Evolutionary conservation across 2,329 filamentous ascomycete species (phyloP), one percentile per base, ranked within the genome.

Genomic region (Chaetomium globosum): DNA sequence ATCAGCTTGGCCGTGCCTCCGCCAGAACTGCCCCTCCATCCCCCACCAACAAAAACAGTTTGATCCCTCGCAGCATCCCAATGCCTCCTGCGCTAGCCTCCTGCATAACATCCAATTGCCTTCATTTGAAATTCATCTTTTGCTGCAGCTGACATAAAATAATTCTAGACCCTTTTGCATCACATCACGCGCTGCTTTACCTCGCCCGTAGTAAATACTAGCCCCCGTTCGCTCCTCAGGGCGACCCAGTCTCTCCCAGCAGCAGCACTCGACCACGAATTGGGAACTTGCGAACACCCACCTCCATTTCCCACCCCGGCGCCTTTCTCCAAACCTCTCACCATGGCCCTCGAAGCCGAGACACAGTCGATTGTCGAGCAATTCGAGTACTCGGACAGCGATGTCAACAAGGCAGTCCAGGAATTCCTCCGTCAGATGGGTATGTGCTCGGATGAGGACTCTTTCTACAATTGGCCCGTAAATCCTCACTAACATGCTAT

Each of bases 361-460:
- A 92, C 93, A 66, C 88, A 88, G 83, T 87, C 86, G 74, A 87
- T 97, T 74, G 90, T 91, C 73, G 86, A 86, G 72, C 87, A 95
- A 77, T 98, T 98, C 79, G 91, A 96, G 62, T 94, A 93, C 79
- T 83, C 87, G 67, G 84, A 92, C 72, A 86, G 88, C 61, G 85
- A 93, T 78, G 85, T 97, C 74, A 92, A 92, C 77, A 86, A 84
- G 73, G 91, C 88, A 70, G 93, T 97, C 67, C 82, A 87, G 69
- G 93, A 97, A 77, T 99, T 97, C 75, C 85, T 97, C 70, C 82
- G 83, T 67, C 88, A 98, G 80, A 93, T 97, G 89, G 82, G 90
- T 84, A 78, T 64, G 79, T 77, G 31, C 19, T 55, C 39, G 63
- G 39, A 13, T 43, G 26, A 19, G 26, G 21, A 21, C 10, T 19